Evolutionary conservation across 148 eudicot species (phyloP).

Genomic region (Heliamphora exappendiculata): DNA sequence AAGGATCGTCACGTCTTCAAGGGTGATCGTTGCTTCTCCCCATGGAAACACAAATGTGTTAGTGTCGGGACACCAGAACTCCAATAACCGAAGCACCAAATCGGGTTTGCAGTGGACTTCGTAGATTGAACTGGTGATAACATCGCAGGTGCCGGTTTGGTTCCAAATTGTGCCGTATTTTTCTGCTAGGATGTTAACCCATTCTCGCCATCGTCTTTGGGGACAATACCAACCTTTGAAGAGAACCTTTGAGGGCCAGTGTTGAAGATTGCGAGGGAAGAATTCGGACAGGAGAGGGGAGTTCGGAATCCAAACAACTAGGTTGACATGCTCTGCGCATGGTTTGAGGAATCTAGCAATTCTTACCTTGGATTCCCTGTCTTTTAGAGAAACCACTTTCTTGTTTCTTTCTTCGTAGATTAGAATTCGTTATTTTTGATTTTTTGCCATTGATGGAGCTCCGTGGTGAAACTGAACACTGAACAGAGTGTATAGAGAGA

Average conservation of each 20-base stretch:
- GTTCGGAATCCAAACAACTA: constrained; percentile 15
- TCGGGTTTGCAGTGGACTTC: constrained; percentile 1
- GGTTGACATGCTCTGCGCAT: constrained; percentile 10
- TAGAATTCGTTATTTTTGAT: neutral
- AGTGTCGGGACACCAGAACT: constrained; percentile 14
- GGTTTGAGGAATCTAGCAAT: constrained; percentile 35
- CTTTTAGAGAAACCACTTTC: constrained; percentile 10
- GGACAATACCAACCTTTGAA: constrained; percentile 31
- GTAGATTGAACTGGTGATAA: constrained; percentile 2
- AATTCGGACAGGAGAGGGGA: constrained; percentile 20
- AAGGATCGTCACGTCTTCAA: constrained; percentile 12
- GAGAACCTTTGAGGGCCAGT: constrained; percentile 29
- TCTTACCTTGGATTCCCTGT: constrained; percentile 17
- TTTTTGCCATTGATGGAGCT: neutral
- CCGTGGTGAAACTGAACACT: no score
- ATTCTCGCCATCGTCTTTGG: constrained; percentile 22
- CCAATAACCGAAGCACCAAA: constrained; percentile 6
- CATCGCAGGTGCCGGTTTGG: constrained; percentile 22
- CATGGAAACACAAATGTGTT: constrained; percentile 18
- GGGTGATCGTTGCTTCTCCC: constrained; percentile 10
- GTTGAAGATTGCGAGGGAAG: constrained; percentile 13
- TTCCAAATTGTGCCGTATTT: constrained; percentile 28
- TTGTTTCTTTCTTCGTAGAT: constrained; percentile 1
- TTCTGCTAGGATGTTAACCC: constrained; percentile 17
- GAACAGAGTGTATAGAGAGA: neutral